A percentile compares a stretch with the other conserved stretches of the same genome.
phyloP scores from a whole-genome alignment of 768 basidiomycete genomes.

The Agaricus subrufescens region DNA sequence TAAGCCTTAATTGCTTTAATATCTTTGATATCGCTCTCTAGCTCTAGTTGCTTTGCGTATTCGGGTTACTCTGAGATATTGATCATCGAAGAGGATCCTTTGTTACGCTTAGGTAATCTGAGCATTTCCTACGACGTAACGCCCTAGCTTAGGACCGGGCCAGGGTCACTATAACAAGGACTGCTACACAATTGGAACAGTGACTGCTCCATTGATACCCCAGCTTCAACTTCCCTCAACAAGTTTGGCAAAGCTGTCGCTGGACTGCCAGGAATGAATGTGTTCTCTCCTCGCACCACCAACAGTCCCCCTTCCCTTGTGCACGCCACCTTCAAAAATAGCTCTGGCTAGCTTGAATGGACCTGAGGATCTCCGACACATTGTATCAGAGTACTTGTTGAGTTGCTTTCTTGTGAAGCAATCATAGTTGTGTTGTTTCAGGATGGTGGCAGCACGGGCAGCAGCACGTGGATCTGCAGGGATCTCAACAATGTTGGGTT shows the following conservation, averaged over 20 bases:
- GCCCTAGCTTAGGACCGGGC: too few species aligned
- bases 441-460: slow-evolving; percentile 88
- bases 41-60: too few species aligned
- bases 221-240: slow-evolving; percentile 53
- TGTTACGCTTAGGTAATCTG: too few species aligned
- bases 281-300: slow-evolving; percentile 45
- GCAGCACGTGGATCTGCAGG: slow-evolving; percentile 86
- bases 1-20: too few species aligned
- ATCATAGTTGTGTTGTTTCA: slow-evolving; percentile 89
- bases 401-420: slow-evolving; percentile 55
- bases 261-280: slow-evolving; percentile 53
- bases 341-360: slow-evolving; percentile 12
- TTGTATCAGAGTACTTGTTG: slow-evolving; percentile 24
- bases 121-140: too few species aligned
- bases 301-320: slow-evolving; percentile 28
- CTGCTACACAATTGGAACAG: slow-evolving; percentile 6
- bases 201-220: slow-evolving; percentile 26
- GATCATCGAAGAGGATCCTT: too few species aligned
- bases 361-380: slow-evolving; percentile 26
- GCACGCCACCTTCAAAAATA: slow-evolving; percentile 24
- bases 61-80: too few species aligned
- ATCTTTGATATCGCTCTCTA: too few species aligned
- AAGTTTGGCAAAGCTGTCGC: slow-evolving; percentile 50
- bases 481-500: slow-evolving; percentile 72
- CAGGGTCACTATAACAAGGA: too few species aligned